These are phyloP conservation scores for Amylocystis lapponica DNA, from an alignment of 768 basidiomycete genomes.

Conservation along the genomic window DNA sequence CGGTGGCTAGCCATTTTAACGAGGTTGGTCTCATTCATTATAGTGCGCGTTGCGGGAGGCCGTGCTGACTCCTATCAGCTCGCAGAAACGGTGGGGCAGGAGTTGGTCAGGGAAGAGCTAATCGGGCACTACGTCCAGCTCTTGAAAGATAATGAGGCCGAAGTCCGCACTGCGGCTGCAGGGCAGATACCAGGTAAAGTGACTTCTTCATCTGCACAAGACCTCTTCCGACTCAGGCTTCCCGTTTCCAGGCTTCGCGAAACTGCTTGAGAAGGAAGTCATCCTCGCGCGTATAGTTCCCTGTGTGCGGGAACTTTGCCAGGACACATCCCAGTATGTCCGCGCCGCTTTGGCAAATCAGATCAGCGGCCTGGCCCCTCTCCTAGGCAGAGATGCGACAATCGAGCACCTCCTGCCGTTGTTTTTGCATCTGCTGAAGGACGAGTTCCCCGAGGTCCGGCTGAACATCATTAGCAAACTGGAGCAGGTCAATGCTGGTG, in stretches of 20 bases:
- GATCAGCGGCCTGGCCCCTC: constrained; percentile 92
- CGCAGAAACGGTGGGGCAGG: constrained; percentile 83
- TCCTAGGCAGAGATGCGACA: constrained; percentile 89
- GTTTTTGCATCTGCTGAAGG: constrained; percentile 94
- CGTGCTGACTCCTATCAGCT: constrained; percentile 42
- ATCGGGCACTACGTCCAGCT: constrained; percentile 90
- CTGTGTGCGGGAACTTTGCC: constrained; percentile 89
- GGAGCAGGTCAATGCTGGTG: constrained; percentile 90
- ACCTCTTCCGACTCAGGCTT: constrained; percentile 8
- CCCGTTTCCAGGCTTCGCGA: constrained; percentile 74
- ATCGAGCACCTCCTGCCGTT: constrained; percentile 95
- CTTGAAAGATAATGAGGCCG: constrained; percentile 97
- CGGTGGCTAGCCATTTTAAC: constrained; percentile 97
- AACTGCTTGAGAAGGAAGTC: constrained; percentile 88
- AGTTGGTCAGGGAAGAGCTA: constrained; percentile 89
- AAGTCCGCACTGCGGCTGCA: constrained; percentile 93
- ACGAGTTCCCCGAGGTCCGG: constrained; percentile 97
- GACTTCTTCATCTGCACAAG: not conserved
- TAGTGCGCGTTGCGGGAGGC: not conserved
- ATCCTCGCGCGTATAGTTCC: constrained; percentile 91
- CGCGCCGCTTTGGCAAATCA: constrained; percentile 94
- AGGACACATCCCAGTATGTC: constrained; percentile 94
- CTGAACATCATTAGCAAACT: constrained; percentile 98
- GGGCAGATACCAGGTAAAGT: constrained; percentile 90
- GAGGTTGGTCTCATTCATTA: constrained; percentile 46